Conservation (phyloP, 2,329 filamentous ascomycete species). For the Aureobasidium sp. region DNA sequence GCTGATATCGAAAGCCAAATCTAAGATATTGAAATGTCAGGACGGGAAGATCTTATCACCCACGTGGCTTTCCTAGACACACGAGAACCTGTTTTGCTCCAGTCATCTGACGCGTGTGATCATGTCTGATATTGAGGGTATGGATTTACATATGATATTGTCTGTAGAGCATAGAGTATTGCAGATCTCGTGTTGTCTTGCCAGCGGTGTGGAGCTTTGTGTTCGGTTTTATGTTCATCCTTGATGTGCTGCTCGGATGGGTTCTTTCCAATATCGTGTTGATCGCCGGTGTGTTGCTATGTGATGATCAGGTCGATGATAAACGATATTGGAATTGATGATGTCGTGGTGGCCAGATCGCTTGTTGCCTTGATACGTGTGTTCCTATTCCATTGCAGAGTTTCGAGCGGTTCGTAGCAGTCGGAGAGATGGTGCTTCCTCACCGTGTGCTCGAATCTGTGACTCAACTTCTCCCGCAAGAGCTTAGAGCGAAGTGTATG, state of each 20-base stretch:
- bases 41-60: neutral
- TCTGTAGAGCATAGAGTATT: neutral
- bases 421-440: neutral
- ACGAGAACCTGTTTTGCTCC: neutral
- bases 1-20: neutral
- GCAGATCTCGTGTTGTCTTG: neutral
- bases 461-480: too few species aligned
- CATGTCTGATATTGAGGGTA: too few species aligned
- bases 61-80: neutral
- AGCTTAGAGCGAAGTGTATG: too few species aligned
- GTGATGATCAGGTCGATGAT: neutral
- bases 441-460: too few species aligned
- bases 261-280: neutral
- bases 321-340: neutral
- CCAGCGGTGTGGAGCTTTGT: neutral
- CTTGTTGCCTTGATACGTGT: neutral
- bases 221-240: neutral
- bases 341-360: neutral
- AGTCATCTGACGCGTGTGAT: too few species aligned
- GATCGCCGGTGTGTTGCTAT: neutral
- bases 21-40: neutral
- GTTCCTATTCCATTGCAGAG: neutral
- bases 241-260: neutral
- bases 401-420: neutral
- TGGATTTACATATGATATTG: too few species aligned